phyloP scores from a whole-genome alignment of 352 stramenopile species.

The Pythium folliculosum region DNA sequence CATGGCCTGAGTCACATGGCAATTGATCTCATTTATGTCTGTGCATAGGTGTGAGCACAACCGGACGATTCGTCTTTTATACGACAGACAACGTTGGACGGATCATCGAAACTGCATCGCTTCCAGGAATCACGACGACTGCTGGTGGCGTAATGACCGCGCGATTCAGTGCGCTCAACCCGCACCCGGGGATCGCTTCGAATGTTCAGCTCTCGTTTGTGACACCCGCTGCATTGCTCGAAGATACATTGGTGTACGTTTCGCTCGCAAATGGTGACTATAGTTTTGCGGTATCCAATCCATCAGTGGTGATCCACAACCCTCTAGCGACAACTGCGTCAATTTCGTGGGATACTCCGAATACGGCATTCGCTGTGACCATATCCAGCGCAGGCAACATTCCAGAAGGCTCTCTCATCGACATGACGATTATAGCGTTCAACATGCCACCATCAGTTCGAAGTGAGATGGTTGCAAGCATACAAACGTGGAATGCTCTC shows the following conservation, averaged over 20 bases:
- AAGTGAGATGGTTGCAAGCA: slow-evolving; percentile 28
- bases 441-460: slow-evolving; percentile 55
- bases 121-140: slow-evolving; percentile 33
- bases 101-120: slow-evolving; percentile 34
- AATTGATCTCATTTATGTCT: neutral
- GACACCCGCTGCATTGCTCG: slow-evolving; percentile 41
- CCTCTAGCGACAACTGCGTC: slow-evolving; percentile 31
- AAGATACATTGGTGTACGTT: slow-evolving; percentile 43
- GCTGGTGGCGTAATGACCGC: slow-evolving; percentile 41
- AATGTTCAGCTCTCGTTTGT: slow-evolving; percentile 49
- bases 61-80: slow-evolving; percentile 34
- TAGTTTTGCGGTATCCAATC: slow-evolving; percentile 19
- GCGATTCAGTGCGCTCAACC: slow-evolving; percentile 29
- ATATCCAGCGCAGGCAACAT: slow-evolving; percentile 38
- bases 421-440: slow-evolving; percentile 41
- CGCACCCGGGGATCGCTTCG: slow-evolving; percentile 52
- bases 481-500: slow-evolving; percentile 50
- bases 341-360: slow-evolving; percentile 38
- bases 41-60: slow-evolving; percentile 31
- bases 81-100: slow-evolving; percentile 43
- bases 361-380: slow-evolving; percentile 41
- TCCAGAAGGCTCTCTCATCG: slow-evolving; percentile 30
- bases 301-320: slow-evolving; percentile 33
- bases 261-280: slow-evolving; percentile 48
- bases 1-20: too few relatives aligned